Evolutionary conservation across 1,284 basidiomycete species (phyloP), one percentile per base, ranked within the genome.

Genomic region (Ustilago loliicola): DNA sequence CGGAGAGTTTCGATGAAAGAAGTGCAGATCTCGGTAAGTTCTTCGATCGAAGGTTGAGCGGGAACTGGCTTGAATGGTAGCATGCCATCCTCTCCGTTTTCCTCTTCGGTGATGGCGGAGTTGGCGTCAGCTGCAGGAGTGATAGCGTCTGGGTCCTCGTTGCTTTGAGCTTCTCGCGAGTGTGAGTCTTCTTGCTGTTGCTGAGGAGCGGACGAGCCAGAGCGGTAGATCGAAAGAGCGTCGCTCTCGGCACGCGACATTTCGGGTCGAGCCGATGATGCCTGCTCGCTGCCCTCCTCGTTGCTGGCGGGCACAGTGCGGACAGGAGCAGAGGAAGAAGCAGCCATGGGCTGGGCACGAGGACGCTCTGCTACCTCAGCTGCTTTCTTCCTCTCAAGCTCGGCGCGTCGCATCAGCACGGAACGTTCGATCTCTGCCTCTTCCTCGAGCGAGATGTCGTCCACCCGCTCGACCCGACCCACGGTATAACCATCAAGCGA

Each of bases 401-500:
- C 71, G 1, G 29, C 47, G 17, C 71, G 63, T 13, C 67, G 73
- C 60, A 62, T 21, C 13, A 74, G 65, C 17, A 66, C 78, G 8
- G 66, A 65, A 0, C 66, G 59, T 45, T 80, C 79, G 25, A 78
- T 61, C 61, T 79, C 79, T 3, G 73, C 67, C 48, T 80, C 68
- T 54, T 82, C 80, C 47, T 75, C 77, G 25, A 72, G 59, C 52
- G 70, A 69, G 15, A 81, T 72, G 51, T 83, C 81, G 53, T 80
- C 80, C 7, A 83, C 59, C 32, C 61, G 67, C 57, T 97, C 94
- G 47, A 96, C 90, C 52, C 93, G 89, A 2, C 91, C 95, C 54
- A 97, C 92, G 83, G 91, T 92, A 85, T 98, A 98, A 7, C 95
- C 96, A 85, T 98, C 95, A 2, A 82, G 57, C 38, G 75, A 67